These are phyloP conservation scores for Forsythia suspensa DNA, from an alignment of 257 asterid species.

Conservation along the genomic window DNA sequence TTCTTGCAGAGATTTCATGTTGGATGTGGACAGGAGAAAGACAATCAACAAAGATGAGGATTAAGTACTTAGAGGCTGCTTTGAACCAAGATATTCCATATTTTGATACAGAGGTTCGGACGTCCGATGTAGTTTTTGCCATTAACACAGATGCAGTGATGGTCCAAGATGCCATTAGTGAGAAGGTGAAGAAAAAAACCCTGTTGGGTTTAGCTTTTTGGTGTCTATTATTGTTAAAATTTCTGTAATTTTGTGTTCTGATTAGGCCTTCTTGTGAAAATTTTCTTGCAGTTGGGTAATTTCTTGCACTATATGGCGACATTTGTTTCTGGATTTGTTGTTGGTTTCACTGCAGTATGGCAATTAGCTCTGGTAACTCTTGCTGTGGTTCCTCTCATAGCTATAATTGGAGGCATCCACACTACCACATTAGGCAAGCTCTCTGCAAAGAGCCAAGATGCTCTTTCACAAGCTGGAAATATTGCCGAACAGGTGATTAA, in stretches of 20 bases:
- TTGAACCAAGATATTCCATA: slow-evolving; percentile 81
- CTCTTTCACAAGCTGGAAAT: slow-evolving; percentile 90
- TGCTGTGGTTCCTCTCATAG: slow-evolving; percentile 90
- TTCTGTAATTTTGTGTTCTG: neutral
- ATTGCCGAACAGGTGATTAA: slow-evolving; percentile 72
- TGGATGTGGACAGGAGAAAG: slow-evolving; percentile 99
- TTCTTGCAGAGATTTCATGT: slow-evolving; percentile 82
- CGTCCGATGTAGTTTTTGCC: slow-evolving; percentile 90
- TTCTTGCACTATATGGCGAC: slow-evolving; percentile 96
- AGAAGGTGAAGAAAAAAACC: slow-evolving; percentile 55
- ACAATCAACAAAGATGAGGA: slow-evolving; percentile 86
- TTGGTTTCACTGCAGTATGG: slow-evolving; percentile 94
- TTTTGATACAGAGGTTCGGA: slow-evolving; percentile 82
- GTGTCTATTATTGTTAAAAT: neutral
- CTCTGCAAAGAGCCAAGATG: slow-evolving; percentile 71
- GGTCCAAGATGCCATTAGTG: slow-evolving; percentile 96
- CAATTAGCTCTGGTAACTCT: slow-evolving; percentile 80
- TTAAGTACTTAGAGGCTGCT: slow-evolving; percentile 79
- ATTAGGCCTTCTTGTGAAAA: neutral
- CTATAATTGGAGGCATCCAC: slow-evolving; percentile 78
- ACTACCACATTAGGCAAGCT: slow-evolving; percentile 67
- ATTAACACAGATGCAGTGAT: slow-evolving; percentile 85
- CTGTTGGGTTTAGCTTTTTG: neutral
- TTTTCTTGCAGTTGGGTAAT: slow-evolving; percentile 74
- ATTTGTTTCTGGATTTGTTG: slow-evolving; percentile 86